Conservation (phyloP, 2,329 filamentous ascomycete genomes). For the Phaeosphaeria sp. region DNA sequence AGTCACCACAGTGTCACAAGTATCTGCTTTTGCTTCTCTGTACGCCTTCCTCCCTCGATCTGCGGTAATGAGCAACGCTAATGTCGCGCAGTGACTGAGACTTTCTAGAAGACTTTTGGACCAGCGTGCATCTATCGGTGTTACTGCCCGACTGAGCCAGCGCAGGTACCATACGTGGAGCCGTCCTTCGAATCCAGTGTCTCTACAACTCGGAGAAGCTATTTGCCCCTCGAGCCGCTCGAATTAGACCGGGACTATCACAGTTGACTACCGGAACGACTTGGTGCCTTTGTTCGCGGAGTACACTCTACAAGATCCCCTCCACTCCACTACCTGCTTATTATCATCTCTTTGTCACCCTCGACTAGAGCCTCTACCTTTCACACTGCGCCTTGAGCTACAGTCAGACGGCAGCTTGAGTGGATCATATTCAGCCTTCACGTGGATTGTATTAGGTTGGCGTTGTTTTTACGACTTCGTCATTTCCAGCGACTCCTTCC, state of each 20-base stretch:
- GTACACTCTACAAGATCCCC: conserved; percentile 40
- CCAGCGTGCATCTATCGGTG: conserved; percentile 52
- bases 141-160: conserved; percentile 45
- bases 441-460: conserved; percentile 58
- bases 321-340: conserved; percentile 38
- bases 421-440: conserved; percentile 57
- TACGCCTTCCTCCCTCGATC: conserved; percentile 48
- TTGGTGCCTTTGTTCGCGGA: conserved; percentile 36
- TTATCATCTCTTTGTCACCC: conserved; percentile 43
- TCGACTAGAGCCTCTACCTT: conserved; percentile 34
- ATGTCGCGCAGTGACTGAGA: conserved; percentile 48
- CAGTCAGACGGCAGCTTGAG: conserved; percentile 49
- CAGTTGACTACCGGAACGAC: conserved; percentile 34
- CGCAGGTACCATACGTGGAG: conserved; percentile 47
- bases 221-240: conserved; percentile 37
- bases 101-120: conserved; percentile 53
- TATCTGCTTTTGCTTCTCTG: conserved; percentile 47
- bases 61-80: conserved; percentile 47
- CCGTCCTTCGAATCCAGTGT: conserved; percentile 33
- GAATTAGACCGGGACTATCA: conserved; percentile 38
- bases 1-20: conserved; percentile 44
- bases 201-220: conserved; percentile 34
- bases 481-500: conserved; percentile 46
- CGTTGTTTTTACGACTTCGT: conserved; percentile 46
- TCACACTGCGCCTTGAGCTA: conserved; percentile 39